These are phyloP conservation scores for Datura wrightii DNA, from an alignment of 257 asterid species.

Conservation along the genomic window DNA sequence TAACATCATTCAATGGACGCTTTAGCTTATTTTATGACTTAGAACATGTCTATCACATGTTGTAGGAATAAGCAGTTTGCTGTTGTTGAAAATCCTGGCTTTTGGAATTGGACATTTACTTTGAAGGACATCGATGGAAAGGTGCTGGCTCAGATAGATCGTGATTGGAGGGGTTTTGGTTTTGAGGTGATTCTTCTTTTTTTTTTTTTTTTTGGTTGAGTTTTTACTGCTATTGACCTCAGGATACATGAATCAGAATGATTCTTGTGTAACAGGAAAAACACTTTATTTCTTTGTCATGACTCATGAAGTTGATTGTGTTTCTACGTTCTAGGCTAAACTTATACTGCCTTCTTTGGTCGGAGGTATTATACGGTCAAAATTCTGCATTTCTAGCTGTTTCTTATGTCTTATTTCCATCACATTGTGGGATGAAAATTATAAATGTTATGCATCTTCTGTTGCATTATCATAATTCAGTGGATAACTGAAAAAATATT, in stretches of 20 bases:
- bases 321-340: not conserved
- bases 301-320: constrained; percentile 16
- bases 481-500: constrained; percentile 21
- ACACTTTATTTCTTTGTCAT: not conserved
- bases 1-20: not conserved
- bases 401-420: not conserved
- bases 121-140: constrained; percentile 89
- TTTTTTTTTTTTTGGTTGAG: not conserved
- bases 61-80: constrained; percentile 89
- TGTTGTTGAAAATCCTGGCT: constrained; percentile 92
- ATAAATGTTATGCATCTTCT: not conserved
- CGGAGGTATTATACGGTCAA: not conserved
- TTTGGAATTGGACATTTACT: constrained; percentile 96
- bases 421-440: not conserved
- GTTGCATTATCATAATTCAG: constrained; percentile 11
- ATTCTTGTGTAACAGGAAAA: not conserved
- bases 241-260: constrained; percentile 19
- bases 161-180: constrained; percentile 97
- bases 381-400: constrained; percentile 4
- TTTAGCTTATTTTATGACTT: constrained; percentile 18
- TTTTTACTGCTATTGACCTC: not conserved
- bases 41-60: constrained; percentile 33
- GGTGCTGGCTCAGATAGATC: constrained; percentile 90
- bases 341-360: not conserved
- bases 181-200: constrained; percentile 67